Evolutionary conservation across 371 early-diverging fungal genomes (phyloP), one percentile per base, ranked within the genome.

Genomic region (Syncephalastrum sp.): DNA sequence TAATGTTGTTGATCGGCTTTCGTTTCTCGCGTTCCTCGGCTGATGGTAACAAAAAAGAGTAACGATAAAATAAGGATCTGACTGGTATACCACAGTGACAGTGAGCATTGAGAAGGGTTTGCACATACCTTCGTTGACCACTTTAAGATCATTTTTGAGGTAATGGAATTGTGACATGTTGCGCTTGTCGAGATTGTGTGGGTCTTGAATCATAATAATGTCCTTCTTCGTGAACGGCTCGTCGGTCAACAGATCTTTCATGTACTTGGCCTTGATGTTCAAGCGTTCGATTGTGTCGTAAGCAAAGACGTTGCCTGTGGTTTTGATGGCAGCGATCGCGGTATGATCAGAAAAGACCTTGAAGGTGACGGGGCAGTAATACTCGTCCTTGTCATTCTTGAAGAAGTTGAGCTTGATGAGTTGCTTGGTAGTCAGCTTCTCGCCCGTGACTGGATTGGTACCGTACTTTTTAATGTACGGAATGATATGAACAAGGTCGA

Each of bases 191-290:
- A 95, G 63, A 50, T 92, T 84, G 59, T 91, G 90, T 50, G 97
- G 97, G 65, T 97, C 95, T 72, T 91, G 91, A 41, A 94, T 70
- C 57, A 88, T 89, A 47, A 98, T 92, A 45, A 98, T 81, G 65
- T 98, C 97, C 49, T 85, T 83, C 29, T 86, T 77, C 1, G 84
- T 89, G 64, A 98, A 98, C 1, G 90, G 84, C 42, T 90, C 91
- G 44, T 95, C 94, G 0, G 88, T 91, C 57, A 98, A 63, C 29
- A 96, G 74, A 78, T 98, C 98, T 45, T 68, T 76, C 93, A 90
- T 93, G 58, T 89, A 72, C 54, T 90, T 92, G 3, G 88, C 78
- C 60, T 92, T 90, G 60, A 91, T 82, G 65, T 94, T 95, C 25
- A 97, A 78, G 62, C 88, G 77, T 50, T 95, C 92, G 50, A 98